Evolutionary conservation across 2,329 filamentous ascomycete species (phyloP), one percentile per base, ranked within the genome.

Genomic region (Aureobasidium leucospermi): DNA sequence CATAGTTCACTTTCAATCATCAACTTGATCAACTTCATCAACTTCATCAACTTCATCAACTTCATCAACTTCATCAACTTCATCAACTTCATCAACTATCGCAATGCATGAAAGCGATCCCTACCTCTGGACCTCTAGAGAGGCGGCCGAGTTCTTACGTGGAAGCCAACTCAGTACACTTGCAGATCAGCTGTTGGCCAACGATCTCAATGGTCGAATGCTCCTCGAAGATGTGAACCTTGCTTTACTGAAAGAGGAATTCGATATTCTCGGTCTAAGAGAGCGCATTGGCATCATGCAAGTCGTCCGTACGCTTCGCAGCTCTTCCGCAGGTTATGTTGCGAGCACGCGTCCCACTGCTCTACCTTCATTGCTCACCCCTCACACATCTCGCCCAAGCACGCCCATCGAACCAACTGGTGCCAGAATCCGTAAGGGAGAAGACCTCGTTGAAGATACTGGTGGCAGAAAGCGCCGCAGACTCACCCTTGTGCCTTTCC

Each of bases 91-190:
- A 41, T 23, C 36, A 53, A 32, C 23, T 4, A 19, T 34, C 28
- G 34, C n/a, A 1, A 55, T 43, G 51, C n/a, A 23, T 9, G 36
- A 34, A 15, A 7, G 28, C 29, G 89, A 96, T 72, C 90, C 90
- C n/a, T 87, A 85, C 71, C 68, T 80, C 58, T 96, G 90, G 90
- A 80, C 81, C 38, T 78, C 85, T 34, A 83, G 87, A 39, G 79
- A 84, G 38, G 83, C 95, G 10, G 80, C 88, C 9, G 70, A 77
- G 15, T 85, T 86, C 67, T 76, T 95, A 3, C 90, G 86, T 68
- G 77, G 80, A 32, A 8, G 60, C 60, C 69, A 11, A 29, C 28
- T 36, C 0, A 66, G 67, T 0, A 52, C 69, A 0, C 76, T 95
- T 3, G 81, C 84, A 60, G 67, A 69, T 19, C 75, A 74, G 4